phyloP scores from a whole-genome alignment of 2,329 filamentous ascomycete species.

The Apiospora kogelbergensis region DNA sequence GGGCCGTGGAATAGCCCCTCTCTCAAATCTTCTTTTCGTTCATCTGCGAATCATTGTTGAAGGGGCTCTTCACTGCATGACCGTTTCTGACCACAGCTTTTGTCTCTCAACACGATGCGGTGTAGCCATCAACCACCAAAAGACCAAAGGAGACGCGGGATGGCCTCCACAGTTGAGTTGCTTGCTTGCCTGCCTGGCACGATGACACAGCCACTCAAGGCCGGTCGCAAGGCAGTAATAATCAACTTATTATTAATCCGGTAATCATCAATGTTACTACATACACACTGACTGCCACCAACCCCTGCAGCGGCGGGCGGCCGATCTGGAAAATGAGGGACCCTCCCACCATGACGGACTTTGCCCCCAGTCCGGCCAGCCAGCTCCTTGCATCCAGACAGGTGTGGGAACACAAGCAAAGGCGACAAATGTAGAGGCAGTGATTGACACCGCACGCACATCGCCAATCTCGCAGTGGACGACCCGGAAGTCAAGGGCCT shows the following conservation, averaged over 20 bases:
- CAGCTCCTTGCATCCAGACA: neutral
- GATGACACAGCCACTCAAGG: neutral
- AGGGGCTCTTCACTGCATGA: neutral
- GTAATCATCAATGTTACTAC: neutral
- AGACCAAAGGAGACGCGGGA: neutral
- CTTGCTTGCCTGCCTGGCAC: neutral
- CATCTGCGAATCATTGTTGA: neutral
- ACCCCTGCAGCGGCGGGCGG: neutral
- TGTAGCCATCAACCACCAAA: neutral
- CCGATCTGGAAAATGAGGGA: neutral
- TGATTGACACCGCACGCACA: constrained; percentile 25
- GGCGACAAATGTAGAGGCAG: constrained; percentile 4
- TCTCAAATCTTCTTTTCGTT: neutral
- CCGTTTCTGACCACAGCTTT: neutral
- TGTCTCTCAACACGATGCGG: neutral
- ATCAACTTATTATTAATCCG: neutral
- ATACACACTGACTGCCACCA: too few relatives aligned
- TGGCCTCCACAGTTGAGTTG: neutral
- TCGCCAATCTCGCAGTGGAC: constrained; percentile 39
- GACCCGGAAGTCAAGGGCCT: neutral
- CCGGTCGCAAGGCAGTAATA: neutral
- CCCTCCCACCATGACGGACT: neutral
- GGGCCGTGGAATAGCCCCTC: neutral
- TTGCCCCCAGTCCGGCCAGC: neutral
- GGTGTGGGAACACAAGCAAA: constrained; percentile 21